Conservation (phyloP, 331 rosid species). For the Ulmus americana region DNA sequence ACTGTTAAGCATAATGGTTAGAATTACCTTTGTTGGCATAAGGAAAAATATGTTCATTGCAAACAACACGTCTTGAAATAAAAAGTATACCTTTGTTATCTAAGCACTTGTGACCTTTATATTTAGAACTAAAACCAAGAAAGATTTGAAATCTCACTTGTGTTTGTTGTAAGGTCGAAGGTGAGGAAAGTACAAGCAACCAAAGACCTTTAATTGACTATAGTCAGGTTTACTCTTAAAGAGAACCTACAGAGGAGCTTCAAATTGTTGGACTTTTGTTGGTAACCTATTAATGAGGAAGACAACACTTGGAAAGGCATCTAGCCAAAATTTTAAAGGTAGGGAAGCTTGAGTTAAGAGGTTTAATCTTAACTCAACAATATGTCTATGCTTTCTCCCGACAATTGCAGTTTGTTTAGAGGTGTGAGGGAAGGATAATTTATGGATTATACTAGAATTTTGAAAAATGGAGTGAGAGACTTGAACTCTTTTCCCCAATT, state of each 20-base stretch:
- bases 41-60: background rate
- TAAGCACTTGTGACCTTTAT: background rate
- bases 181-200: background rate
- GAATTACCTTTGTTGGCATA: background rate
- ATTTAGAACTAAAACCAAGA: background rate
- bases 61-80: no score
- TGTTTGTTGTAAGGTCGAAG: background rate
- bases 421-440: background rate
- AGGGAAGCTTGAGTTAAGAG: background rate
- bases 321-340: background rate
- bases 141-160: background rate
- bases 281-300: background rate
- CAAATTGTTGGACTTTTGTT: background rate
- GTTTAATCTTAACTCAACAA: background rate
- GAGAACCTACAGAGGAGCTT: background rate
- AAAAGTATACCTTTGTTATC: no score
- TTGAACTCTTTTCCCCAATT: constrained; percentile 1
- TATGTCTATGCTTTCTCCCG: no score
- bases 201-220: background rate
- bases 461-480: background rate
- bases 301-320: background rate
- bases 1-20: no score
- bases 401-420: background rate
- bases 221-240: no score
- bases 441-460: background rate